Conservation (phyloP, 176 grass and related monocot species). For the Thalia dealbata region DNA sequence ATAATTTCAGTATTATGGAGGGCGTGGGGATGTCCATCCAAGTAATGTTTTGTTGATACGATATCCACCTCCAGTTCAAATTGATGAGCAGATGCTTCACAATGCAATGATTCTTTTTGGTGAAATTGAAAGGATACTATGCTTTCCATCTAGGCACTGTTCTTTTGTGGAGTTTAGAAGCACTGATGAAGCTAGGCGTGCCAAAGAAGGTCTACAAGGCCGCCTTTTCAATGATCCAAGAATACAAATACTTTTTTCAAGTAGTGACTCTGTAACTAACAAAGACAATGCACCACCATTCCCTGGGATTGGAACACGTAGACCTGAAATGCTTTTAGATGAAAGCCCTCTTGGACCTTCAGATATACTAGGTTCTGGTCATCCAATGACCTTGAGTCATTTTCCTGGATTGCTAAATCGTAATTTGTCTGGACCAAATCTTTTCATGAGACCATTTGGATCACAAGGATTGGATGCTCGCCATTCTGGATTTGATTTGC, state of each 20-base stretch:
- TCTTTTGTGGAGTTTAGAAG: conserved; percentile 85
- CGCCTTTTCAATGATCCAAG: conserved; percentile 73
- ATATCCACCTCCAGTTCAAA: conserved; percentile 55
- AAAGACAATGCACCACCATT: conserved; percentile 27
- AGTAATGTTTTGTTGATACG: conserved; percentile 85
- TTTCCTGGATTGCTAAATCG: conserved; percentile 8
- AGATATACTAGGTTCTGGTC: conserved; percentile 25
- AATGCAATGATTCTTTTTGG: conserved; percentile 75
- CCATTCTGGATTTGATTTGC: conserved; percentile 28
- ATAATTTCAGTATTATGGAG: conserved; percentile 33
- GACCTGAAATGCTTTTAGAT: conserved; percentile 35
- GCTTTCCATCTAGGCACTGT: conserved; percentile 58
- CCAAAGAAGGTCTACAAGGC: conserved; percentile 81
- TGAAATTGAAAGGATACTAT: conserved; percentile 57
- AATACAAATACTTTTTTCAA: conserved; percentile 77
- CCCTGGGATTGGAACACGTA: conserved; percentile 23
- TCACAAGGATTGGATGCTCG: conserved; percentile 36
- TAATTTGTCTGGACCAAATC: conserved; percentile 14
- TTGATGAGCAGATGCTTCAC: conserved; percentile 61
- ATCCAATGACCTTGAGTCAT: not conserved
- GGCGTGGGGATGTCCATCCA: conserved; percentile 39
- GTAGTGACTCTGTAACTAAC: conserved; percentile 39
- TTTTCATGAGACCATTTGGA: conserved; percentile 14
- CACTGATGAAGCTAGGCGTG: conserved; percentile 54
- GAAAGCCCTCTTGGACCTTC: conserved; percentile 29